Conservation (phyloP, 73 alveolate genomes). For the Blepharisma japonicum region DNA sequence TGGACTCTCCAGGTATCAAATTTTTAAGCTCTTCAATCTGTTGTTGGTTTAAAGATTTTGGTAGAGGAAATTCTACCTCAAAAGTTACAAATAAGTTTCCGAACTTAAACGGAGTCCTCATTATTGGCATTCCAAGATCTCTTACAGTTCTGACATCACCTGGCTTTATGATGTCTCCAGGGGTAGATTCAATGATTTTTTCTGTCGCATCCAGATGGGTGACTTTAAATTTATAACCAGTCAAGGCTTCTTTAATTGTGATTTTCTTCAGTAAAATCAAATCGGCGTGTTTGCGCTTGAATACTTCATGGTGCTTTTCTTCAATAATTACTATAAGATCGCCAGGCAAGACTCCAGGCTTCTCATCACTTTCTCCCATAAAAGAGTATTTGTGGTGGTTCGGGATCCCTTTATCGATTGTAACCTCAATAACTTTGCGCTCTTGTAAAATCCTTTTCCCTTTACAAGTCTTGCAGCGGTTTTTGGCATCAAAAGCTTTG, state of each 20-base stretch:
- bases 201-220: conserved; percentile 80
- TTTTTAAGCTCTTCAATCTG: background rate
- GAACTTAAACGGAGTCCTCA: conserved; percentile 62
- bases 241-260: conserved; percentile 80
- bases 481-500: conserved; percentile 57
- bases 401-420: conserved; percentile 87
- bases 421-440: conserved; percentile 62
- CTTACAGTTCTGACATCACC: conserved; percentile 73
- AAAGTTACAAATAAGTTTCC: conserved; percentile 84
- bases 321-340: conserved; percentile 66
- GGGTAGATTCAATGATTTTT: conserved; percentile 55
- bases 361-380: conserved; percentile 92
- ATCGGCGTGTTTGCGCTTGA: conserved; percentile 89
- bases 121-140: conserved; percentile 86
- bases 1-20: conserved; percentile 14
- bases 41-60: background rate
- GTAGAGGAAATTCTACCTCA: conserved; percentile 77
- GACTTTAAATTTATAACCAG: conserved; percentile 72
- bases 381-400: conserved; percentile 77
- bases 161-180: conserved; percentile 90
- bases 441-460: conserved; percentile 74
- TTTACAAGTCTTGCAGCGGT: conserved; percentile 81
- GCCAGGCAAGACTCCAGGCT: conserved; percentile 87
- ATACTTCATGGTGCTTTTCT: conserved; percentile 74
- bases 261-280: conserved; percentile 72